Conservation (phyloP, 78 protist genomes). For the Carpediemonas membranifera region DNA sequence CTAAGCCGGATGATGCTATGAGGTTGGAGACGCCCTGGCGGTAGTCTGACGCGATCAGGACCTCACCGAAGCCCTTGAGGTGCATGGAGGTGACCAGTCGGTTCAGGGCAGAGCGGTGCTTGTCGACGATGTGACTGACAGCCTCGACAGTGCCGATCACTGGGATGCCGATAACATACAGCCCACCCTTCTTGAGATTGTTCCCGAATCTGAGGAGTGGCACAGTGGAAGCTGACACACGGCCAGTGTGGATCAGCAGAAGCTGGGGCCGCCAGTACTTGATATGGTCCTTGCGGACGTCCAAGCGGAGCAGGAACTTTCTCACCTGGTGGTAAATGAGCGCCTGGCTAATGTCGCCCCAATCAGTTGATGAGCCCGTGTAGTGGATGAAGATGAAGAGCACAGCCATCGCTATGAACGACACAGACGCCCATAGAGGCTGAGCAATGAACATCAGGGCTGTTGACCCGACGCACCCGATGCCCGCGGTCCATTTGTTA, state of each 20-base stretch:
- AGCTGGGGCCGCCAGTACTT: slow-evolving; percentile 42
- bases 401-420: no score
- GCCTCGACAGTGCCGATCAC: background rate
- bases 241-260: slow-evolving; percentile 12
- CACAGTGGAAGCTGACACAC: background rate
- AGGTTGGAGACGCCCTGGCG: slow-evolving; percentile 17
- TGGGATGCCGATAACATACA: slow-evolving; percentile 26
- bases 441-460: background rate
- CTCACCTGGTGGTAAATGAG: slow-evolving; percentile 50
- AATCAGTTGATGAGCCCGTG: background rate
- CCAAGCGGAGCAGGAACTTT: slow-evolving; percentile 39
- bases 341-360: slow-evolving; percentile 56
- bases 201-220: slow-evolving; percentile 29
- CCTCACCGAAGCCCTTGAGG: slow-evolving; percentile 37
- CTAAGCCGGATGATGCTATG: slow-evolving; percentile 30
- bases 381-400: slow-evolving; percentile 6
- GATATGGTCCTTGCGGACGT: slow-evolving; percentile 27
- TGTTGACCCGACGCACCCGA: slow-evolving; percentile 34
- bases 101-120: background rate
- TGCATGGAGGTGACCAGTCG: background rate
- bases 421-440: background rate
- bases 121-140: background rate
- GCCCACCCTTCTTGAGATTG: slow-evolving; percentile 56
- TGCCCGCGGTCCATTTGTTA: slow-evolving; percentile 5
- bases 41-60: background rate